Evolutionary conservation across 1,284 basidiomycete genomes (phyloP).

Genomic region (Microbotryomycetes sp.): DNA sequence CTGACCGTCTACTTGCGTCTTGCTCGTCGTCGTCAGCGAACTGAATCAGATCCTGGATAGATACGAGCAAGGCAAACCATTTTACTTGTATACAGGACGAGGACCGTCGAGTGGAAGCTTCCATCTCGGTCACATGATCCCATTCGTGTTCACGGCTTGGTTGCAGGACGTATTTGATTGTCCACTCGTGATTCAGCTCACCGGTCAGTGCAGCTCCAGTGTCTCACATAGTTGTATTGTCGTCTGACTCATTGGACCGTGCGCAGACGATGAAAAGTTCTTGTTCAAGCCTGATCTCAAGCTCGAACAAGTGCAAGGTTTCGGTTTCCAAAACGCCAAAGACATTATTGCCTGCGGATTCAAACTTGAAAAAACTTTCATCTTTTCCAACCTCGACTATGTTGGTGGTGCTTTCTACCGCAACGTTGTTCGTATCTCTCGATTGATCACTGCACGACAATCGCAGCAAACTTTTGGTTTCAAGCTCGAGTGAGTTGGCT

Average conservation of each 20-base stretch:
- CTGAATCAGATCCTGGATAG: constrained; percentile 89
- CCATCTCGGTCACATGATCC: constrained; percentile 97
- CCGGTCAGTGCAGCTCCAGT: constrained; percentile 51
- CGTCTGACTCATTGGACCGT: background rate
- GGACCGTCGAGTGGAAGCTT: constrained; percentile 95
- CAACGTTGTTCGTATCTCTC: constrained; percentile 87
- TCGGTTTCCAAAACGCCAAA: constrained; percentile 77
- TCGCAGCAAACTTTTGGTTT: constrained; percentile 95
- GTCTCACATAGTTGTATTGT: constrained; percentile 2
- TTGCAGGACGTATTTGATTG: constrained; percentile 93
- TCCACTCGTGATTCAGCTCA: constrained; percentile 89
- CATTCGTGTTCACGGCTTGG: constrained; percentile 92
- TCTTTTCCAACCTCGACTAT: constrained; percentile 88
- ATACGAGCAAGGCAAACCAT: constrained; percentile 94
- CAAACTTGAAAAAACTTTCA: constrained; percentile 88
- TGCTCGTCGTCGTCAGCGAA: constrained; percentile 55
- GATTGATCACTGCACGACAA: constrained; percentile 88
- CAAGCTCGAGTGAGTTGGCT: constrained; percentile 70
- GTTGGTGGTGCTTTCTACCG: constrained; percentile 87
- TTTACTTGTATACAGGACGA: constrained; percentile 96
- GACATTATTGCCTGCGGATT: constrained; percentile 98
- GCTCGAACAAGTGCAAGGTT: constrained; percentile 78
- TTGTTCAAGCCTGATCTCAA: constrained; percentile 92
- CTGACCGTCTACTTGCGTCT: background rate
- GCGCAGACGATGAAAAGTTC: constrained; percentile 95